Base-by-base conservation (phyloP, 139 green algal genomes). In the Volvox africanus region DNA sequence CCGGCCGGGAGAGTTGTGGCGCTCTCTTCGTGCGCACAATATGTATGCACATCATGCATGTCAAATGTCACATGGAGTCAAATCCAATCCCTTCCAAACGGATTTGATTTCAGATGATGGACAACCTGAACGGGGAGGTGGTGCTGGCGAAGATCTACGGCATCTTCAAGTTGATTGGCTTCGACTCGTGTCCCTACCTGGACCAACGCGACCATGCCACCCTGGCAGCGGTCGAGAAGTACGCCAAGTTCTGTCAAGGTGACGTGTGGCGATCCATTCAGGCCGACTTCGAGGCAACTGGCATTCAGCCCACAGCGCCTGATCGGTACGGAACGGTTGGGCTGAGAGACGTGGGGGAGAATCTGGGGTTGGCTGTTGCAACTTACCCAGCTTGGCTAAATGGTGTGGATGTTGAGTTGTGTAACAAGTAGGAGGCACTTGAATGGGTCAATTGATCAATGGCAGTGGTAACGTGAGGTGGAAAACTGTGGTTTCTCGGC, bases 231-330 rank as follows among this genome's bases (percentile, higher is more conserved):
- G 88, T 96, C 9, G 84, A 94, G 69, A 94, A 93, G 90, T 95
- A 94, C 87, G 87, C 92, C 65, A 94, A 94, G 87, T 94, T 96
- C 82, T 69, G 89, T 37, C 93, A 96, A 55, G 95, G 93, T 5
- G 91, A 96, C 73, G 73, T 96, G 55, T 96, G 93, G 93, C 55
- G 73, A 36, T 75, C 68, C 78, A 94, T 95, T 1, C 61, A 44
- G 26, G 44, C 21, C 11, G 87, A 93, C 12, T 90, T 96, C 65
- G 87, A 91, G 1, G 76, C 83, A 1, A 69, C 75, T 13, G 94
- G 91, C 20, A 61, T 95, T 50, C 35, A 30, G 18, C 93, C 88
- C 36, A 95, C 93, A 12, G 80, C 85, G 11, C 89, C 92, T 12
- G 94, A 96, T 87, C 83, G 77, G 92, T 93, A 82, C 0, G 80